Base-by-base conservation (phyloP, 2,329 filamentous ascomycete genomes). In the Metarhizium guizhouense region DNA sequence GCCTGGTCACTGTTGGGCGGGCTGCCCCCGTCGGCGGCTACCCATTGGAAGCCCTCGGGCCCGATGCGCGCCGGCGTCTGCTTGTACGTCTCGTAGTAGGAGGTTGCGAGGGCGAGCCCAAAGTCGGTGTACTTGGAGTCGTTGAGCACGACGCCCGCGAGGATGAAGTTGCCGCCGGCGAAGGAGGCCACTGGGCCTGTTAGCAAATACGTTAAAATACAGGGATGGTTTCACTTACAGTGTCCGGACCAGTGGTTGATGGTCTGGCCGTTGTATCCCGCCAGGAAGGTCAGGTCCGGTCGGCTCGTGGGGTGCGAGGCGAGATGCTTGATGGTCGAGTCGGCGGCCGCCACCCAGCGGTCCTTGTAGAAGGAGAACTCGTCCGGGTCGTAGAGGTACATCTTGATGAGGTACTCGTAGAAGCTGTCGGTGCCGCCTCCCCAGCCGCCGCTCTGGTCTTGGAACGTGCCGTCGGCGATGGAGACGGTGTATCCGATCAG, bases 381-480 rank as follows among this genome's bases (percentile, higher is more conserved):
- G 4, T 68, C 62, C 0, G 83, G 77, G 65, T 92, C 86, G 67
- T 95, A 95, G 55, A 93, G 70, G 64, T 85, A 95, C 88, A 94
- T 93, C 75, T 95, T 95, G 69, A 95, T 86, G 40, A 95, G 80
- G 64, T 95, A 95, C 71, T 95, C 90, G 72, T 95, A 95, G 72
- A 86, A 95, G 45, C 84, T 89, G 69, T 95, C 90, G 30, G 80
- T 80, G 13, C 87, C 86, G 53, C 86, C 89, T 45, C 82, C 80
- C 90, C 90, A 95, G 49, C 88, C 86, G 51, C 90, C 90, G 1
- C 61, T 64, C 25, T 78, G 78, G 64, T 93, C 81, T 14, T 79
- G 61, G 62, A 95, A 93, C 6, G 75, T 62, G 25, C 90, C 90
- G 2, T 80, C 83, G 1, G 72, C 65, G 58, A 90, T 77, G 60